Evolutionary conservation across 2,329 filamentous ascomycete species (phyloP).

Genomic region (Juglanconis juglandina): DNA sequence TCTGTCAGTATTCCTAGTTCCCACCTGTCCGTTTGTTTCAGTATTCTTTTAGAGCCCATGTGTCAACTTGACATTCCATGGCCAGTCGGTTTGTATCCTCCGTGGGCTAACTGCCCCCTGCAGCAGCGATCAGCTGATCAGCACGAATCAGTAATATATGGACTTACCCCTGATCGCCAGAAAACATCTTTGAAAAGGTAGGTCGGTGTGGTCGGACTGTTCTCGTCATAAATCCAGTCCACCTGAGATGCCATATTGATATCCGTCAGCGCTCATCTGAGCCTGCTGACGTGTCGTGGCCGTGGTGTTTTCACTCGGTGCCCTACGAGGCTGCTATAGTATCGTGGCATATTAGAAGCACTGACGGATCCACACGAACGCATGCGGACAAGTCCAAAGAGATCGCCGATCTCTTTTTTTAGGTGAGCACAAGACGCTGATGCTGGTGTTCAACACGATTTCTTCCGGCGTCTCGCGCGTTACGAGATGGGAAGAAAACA

Average conservation of each 20-base stretch:
- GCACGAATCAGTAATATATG: neutral
- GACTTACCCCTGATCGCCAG: neutral
- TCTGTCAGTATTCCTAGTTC: too few relatives aligned
- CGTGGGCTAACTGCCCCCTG: neutral
- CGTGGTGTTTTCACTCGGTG: neutral
- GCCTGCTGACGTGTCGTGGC: neutral
- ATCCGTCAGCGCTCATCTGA: neutral
- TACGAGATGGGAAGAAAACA: neutral
- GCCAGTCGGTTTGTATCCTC: neutral
- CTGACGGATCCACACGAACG: neutral
- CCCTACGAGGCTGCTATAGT: neutral
- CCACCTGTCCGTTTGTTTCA: too few relatives aligned
- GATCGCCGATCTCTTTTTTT: too few relatives aligned
- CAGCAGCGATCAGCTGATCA: neutral
- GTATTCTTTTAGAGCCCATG: too few relatives aligned
- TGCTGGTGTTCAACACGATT: neutral
- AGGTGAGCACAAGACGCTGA: neutral
- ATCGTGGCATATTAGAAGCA: neutral
- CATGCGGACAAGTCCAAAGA: neutral
- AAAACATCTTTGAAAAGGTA: neutral
- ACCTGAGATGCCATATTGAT: neutral
- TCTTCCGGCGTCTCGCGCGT: neutral
- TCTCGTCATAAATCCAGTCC: neutral
- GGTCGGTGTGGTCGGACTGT: constrained; percentile 1
- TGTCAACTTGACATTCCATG: neutral